These are phyloP conservation scores for Trametes cubensis DNA, from an alignment of 768 basidiomycete species.

Conservation along the genomic window DNA sequence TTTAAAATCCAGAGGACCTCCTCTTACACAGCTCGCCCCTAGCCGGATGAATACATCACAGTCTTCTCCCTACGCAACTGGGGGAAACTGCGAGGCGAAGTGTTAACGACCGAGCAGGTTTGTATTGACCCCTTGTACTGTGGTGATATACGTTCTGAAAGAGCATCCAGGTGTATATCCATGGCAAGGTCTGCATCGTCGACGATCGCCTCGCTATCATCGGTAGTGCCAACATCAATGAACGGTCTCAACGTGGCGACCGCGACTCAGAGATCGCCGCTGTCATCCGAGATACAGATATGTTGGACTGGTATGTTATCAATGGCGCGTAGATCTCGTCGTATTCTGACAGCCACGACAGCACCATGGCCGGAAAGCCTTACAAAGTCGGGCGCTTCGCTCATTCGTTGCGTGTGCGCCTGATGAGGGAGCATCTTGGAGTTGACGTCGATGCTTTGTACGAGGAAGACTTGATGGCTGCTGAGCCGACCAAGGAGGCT, in stretches of 20 bases:
- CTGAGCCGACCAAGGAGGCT: slow-evolving; percentile 52
- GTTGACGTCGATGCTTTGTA: slow-evolving; percentile 89
- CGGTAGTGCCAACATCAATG: slow-evolving; percentile 97
- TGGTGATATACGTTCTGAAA: slow-evolving; percentile 17
- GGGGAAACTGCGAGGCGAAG: slow-evolving; percentile 85
- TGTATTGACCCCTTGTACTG: slow-evolving; percentile 17
- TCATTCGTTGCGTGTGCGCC: slow-evolving; percentile 86
- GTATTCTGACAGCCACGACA: slow-evolving; percentile 32
- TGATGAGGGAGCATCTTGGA: slow-evolving; percentile 97
- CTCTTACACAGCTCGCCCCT: background rate
- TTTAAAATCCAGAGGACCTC: background rate
- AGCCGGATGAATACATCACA: slow-evolving; percentile 92
- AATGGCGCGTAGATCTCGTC: background rate
- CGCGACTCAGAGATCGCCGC: slow-evolving; percentile 95
- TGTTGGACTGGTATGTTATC: slow-evolving; percentile 80
- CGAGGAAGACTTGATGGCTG: slow-evolving; percentile 69
- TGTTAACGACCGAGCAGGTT: slow-evolving; percentile 87
- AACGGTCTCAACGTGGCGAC: slow-evolving; percentile 93
- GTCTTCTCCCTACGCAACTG: slow-evolving; percentile 92
- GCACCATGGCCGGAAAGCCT: slow-evolving; percentile 91
- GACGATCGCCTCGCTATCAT: slow-evolving; percentile 95
- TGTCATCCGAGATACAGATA: slow-evolving; percentile 93
- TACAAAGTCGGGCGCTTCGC: slow-evolving; percentile 98
- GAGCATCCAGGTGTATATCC: slow-evolving; percentile 74
- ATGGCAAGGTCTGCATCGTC: slow-evolving; percentile 69